phyloP scores from a whole-genome alignment of 2,329 filamentous ascomycete species.

The Phaeosphaeriaceae sp. region DNA sequence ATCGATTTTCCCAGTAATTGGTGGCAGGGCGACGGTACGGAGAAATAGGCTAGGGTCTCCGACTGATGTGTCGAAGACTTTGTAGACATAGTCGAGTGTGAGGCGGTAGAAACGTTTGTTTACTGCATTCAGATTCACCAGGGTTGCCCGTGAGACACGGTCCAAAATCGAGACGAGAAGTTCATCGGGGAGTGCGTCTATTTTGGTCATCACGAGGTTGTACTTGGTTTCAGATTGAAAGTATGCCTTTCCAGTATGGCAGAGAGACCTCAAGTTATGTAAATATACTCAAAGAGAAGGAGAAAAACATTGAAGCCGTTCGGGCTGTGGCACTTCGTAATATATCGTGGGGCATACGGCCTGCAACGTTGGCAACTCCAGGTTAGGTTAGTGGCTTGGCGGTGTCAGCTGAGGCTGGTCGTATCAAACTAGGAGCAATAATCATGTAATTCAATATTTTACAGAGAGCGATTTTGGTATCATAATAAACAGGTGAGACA shows the following conservation, averaged over 20 bases:
- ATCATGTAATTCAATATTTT: background rate
- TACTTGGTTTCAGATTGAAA: background rate
- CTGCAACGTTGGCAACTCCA: no score
- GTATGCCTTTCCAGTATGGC: no score
- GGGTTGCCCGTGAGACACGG: background rate
- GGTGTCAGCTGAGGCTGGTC: no score
- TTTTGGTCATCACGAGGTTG: background rate
- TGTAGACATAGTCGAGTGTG: conserved; percentile 6
- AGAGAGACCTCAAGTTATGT: no score
- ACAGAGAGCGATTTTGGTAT: conserved; percentile 10
- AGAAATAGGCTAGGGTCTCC: conserved; percentile 8
- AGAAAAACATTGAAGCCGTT: no score
- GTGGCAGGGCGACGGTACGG: conserved; percentile 6
- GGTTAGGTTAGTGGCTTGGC: no score
- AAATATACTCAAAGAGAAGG: no score
- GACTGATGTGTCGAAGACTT: conserved; percentile 7
- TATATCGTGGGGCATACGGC: no score
- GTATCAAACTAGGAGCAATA: background rate
- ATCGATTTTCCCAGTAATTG: background rate
- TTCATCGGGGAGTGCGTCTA: conserved; percentile 12
- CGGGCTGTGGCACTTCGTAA: no score
- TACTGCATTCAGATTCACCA: conserved; percentile 7
- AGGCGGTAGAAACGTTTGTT: conserved; percentile 9
- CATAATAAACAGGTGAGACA: conserved; percentile 1
- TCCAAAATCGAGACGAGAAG: conserved; percentile 9